Evolutionary conservation across 2,329 filamentous ascomycete genomes (phyloP).

Genomic region (Thielaviopsis ethacetica): DNA sequence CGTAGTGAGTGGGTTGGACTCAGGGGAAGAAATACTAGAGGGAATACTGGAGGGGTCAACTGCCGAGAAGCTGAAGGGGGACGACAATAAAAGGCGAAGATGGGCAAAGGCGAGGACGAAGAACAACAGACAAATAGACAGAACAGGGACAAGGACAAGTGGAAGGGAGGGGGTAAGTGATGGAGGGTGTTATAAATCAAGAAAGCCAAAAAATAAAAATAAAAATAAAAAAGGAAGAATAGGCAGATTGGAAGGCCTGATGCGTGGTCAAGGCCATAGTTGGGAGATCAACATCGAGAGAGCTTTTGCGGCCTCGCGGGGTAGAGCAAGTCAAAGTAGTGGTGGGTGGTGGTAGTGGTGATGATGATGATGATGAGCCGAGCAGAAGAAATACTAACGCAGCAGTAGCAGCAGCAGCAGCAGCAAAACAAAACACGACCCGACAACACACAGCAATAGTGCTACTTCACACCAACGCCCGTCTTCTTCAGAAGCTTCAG

Average conservation of each 20-base stretch:
- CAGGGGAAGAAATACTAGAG: conserved; percentile 1
- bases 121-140: conserved; percentile 11
- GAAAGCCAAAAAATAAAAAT: background rate
- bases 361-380: background rate
- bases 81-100: conserved; percentile 5
- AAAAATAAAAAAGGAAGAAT: background rate
- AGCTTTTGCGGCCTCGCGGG: background rate
- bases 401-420: background rate
- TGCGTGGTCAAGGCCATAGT: background rate
- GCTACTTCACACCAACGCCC: background rate
- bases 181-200: background rate
- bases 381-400: background rate
- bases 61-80: background rate
- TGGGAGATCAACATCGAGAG: background rate
- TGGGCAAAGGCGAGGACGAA: conserved; percentile 10
- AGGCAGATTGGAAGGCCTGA: background rate
- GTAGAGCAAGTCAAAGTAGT: background rate
- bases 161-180: background rate
- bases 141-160: background rate
- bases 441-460: background rate
- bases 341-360: too few species aligned
- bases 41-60: background rate
- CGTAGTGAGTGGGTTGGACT: background rate
- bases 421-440: background rate
- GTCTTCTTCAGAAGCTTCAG: background rate